Evolutionary conservation across 441 rosid genomes (phyloP).

Genomic region (Syzygium syzygioides): DNA sequence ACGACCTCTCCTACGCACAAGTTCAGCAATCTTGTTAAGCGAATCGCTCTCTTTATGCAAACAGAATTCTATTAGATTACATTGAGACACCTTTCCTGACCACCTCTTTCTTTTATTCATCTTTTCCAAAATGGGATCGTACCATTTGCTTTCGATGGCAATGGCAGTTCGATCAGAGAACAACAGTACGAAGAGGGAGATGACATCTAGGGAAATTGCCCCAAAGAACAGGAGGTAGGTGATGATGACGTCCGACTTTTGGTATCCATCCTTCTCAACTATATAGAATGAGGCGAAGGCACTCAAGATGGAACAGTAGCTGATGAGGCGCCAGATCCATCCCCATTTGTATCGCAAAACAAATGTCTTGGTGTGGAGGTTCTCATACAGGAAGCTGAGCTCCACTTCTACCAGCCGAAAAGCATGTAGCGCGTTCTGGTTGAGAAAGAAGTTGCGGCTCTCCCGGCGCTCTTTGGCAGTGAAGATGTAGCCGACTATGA

Average conservation of each 20-base stretch:
- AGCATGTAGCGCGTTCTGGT: fast-evolving
- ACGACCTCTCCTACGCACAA: background rate
- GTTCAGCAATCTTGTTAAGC: background rate
- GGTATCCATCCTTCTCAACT: background rate
- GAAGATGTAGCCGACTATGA: background rate
- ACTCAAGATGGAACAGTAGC: background rate
- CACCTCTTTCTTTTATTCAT: background rate
- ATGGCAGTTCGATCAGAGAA: background rate
- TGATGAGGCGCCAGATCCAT: background rate
- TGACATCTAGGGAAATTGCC: background rate
- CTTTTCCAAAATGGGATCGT: background rate
- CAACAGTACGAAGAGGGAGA: background rate
- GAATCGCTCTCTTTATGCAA: background rate
- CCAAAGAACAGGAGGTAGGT: background rate
- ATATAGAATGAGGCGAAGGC: background rate
- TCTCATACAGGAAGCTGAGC: background rate
- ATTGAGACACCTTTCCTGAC: background rate
- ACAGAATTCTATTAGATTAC: background rate
- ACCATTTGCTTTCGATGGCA: background rate
- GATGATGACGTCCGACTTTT: background rate
- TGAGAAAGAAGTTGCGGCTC: background rate
- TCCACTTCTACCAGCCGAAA: background rate
- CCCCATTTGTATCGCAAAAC: background rate
- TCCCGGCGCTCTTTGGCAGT: background rate
- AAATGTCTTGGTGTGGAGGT: background rate